These are phyloP conservation scores for Microdochium trichocladiopsis DNA, from an alignment of 2,329 filamentous ascomycete genomes.

Conservation along the genomic window DNA sequence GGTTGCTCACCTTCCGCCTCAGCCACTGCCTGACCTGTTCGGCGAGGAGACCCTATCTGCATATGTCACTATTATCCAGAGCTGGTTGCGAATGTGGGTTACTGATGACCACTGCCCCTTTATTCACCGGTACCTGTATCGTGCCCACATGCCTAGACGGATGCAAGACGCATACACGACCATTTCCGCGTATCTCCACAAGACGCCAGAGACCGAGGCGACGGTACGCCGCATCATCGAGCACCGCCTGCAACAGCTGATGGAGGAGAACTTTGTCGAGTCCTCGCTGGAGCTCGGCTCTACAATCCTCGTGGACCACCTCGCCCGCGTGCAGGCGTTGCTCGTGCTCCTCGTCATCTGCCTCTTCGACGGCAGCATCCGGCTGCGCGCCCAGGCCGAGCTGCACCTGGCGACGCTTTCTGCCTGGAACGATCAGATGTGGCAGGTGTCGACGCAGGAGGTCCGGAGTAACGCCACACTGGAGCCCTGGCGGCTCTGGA, in stretches of 20 bases:
- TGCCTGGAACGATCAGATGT: neutral
- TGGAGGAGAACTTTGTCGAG: neutral
- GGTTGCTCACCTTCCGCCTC: neutral
- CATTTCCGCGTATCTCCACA: neutral
- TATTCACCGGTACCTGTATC: neutral
- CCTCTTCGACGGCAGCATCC: neutral
- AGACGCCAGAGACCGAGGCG: neutral
- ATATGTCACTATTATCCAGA: neutral
- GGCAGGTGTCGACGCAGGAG: neutral
- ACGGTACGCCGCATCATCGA: neutral
- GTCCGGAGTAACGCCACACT: neutral
- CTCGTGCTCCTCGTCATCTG: neutral
- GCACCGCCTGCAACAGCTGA: neutral
- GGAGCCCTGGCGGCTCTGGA: constrained; percentile 13
- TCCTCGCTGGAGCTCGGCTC: neutral
- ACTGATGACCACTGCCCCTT: neutral
- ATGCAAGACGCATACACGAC: neutral
- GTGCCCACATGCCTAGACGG: neutral
- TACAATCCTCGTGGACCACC: neutral
- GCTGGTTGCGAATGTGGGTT: neutral
- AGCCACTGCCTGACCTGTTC: neutral
- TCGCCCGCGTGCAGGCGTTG: neutral
- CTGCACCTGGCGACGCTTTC: neutral
- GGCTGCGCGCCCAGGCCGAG: neutral
- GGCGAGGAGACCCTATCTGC: neutral